A percentile compares a stretch with the other conserved stretches of the same genome.
Conservation (phyloP, 208 protist species). For the Trypanosoma mega region DNA sequence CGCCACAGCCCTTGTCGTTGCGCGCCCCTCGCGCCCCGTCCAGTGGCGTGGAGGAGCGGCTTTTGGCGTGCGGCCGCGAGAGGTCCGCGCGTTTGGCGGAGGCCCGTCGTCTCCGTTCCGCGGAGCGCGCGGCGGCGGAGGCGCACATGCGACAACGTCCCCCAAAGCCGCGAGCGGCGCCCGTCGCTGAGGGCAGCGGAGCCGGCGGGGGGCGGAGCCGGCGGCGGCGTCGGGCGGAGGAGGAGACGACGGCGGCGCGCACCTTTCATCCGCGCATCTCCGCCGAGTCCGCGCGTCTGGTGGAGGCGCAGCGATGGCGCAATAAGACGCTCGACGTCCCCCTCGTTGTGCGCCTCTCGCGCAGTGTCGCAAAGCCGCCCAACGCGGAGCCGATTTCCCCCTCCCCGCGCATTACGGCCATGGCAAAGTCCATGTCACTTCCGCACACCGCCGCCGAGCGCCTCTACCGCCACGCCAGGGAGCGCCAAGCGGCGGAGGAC, state of each 20-base stretch:
- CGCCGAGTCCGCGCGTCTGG: conserved; percentile 20
- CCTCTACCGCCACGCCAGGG: conserved; percentile 35
- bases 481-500: conserved; percentile 18
- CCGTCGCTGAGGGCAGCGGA: no score
- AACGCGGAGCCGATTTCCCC: neutral
- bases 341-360: conserved; percentile 10
- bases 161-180: no score
- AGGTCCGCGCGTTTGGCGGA: conserved; percentile 26
- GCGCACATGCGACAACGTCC: conserved; percentile 4
- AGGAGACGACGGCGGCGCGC: conserved; percentile 9
- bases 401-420: conserved; percentile 20
- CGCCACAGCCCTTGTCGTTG: neutral
- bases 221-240: conserved; percentile 15
- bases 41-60: conserved; percentile 10
- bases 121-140: conserved; percentile 2
- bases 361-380: neutral
- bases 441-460: conserved; percentile 31
- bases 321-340: conserved; percentile 10
- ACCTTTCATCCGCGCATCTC: conserved; percentile 26
- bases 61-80: conserved; percentile 39
- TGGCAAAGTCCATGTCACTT: conserved; percentile 22
- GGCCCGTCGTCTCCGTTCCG: conserved; percentile 14
- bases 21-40: neutral
- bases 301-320: conserved; percentile 6
- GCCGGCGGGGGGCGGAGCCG: no score